phyloP scores from a whole-genome alignment of 1,284 basidiomycete genomes.

The Thecaphora frezii region DNA sequence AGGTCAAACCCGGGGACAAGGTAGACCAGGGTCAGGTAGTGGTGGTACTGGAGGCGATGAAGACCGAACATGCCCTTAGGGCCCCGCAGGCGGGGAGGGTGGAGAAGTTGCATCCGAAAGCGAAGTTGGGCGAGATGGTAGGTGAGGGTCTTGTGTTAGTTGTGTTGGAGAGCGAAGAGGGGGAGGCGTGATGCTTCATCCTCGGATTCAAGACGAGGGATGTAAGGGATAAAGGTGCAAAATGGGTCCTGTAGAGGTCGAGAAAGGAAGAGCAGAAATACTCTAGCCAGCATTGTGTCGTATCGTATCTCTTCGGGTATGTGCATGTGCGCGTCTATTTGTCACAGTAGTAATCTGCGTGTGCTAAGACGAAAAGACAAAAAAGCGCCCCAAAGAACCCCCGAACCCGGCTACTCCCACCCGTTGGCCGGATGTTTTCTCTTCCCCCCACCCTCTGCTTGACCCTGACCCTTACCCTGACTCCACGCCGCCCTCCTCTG shows the following conservation, averaged over 20 bases:
- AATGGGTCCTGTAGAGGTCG: conserved; percentile 1
- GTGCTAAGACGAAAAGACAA: no score
- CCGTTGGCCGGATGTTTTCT: no score
- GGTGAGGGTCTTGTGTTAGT: conserved; percentile 81
- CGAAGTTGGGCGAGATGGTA: conserved; percentile 81
- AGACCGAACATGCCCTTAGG: conserved; percentile 72
- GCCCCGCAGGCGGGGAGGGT: conserved; percentile 71
- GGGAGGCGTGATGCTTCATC: no score
- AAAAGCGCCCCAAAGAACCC: no score
- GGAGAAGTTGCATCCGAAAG: conserved; percentile 63
- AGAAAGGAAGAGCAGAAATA: not conserved
- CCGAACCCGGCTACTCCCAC: no score
- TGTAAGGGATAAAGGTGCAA: conserved; percentile 1
- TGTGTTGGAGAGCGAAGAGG: conserved; percentile 57
- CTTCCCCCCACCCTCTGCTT: no score
- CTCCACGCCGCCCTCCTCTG: not conserved
- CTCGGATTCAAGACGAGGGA: no score
- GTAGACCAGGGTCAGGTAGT: conserved; percentile 79
- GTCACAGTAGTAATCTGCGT: no score
- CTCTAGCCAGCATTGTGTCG: no score
- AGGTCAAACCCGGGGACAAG: conserved; percentile 72
- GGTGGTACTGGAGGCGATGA: conserved; percentile 90
- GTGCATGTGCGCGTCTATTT: no score
- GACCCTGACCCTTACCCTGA: not conserved
- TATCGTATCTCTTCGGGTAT: no score